Evolutionary conservation across 1,139 yeast genomes (phyloP).

Genomic region (Candida tropicalis): DNA sequence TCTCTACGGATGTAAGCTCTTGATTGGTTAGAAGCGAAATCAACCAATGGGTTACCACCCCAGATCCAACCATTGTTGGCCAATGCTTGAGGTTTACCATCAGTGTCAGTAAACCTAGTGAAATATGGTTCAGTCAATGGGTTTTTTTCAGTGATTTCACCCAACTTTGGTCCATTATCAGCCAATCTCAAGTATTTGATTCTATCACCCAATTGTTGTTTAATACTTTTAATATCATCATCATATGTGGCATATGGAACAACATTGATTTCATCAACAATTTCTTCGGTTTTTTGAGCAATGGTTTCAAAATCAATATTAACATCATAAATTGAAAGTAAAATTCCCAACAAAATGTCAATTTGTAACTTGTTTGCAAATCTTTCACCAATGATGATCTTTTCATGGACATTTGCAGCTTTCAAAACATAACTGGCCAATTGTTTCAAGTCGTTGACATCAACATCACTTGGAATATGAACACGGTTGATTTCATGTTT

Average conservation of each 20-base stretch:
- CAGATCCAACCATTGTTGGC: constrained; percentile 99
- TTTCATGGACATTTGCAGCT: constrained; percentile 31
- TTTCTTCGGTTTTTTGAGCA: constrained; percentile 45
- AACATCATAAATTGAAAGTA: constrained; percentile 34
- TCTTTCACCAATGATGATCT: constrained; percentile 36
- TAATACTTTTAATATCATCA: constrained; percentile 63
- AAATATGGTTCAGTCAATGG: constrained; percentile 89
- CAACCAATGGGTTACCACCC: constrained; percentile 93
- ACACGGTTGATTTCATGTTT: constrained; percentile 24
- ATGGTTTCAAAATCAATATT: constrained; percentile 33
- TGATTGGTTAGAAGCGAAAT: constrained; percentile 81
- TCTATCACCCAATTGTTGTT: constrained; percentile 72
- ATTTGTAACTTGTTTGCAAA: constrained; percentile 58
- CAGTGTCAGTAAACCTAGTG: constrained; percentile 61
- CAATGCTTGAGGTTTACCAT: constrained; percentile 66
- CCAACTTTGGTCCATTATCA: constrained; percentile 76
- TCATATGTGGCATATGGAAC: constrained; percentile 78
- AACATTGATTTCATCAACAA: constrained; percentile 77
- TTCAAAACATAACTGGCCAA: constrained; percentile 56
- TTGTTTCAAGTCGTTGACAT: constrained; percentile 36
- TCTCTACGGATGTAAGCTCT: constrained; percentile 87
- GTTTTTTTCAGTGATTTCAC: constrained; percentile 51
- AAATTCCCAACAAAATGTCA: constrained; percentile 49
- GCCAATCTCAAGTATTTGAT: constrained; percentile 77
- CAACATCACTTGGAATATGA: constrained; percentile 33